Evolutionary conservation across 352 stramenopile species (phyloP).

Genomic region (Phytophthora hibernalis): DNA sequence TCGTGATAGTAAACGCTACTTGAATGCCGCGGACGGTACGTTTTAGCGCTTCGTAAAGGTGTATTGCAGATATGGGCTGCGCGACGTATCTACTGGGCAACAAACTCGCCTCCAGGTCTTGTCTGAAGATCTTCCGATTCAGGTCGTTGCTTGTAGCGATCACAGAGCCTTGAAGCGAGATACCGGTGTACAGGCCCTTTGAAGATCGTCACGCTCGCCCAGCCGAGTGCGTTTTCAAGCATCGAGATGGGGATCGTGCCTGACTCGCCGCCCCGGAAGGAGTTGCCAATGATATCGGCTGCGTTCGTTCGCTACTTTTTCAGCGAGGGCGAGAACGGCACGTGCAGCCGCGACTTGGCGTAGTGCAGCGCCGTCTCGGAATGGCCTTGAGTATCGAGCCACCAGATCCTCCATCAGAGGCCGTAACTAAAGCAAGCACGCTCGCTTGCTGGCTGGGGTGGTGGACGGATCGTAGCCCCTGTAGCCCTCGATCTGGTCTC

Average conservation of each 20-base stretch:
- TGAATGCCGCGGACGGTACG: conserved; percentile 52
- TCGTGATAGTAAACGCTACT: no score
- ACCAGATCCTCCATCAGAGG: conserved; percentile 60
- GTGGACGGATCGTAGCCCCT: conserved; percentile 62
- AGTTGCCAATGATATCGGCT: conserved; percentile 73
- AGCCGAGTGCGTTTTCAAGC: conserved; percentile 52
- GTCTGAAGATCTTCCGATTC: conserved; percentile 94
- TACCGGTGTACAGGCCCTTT: conserved; percentile 91
- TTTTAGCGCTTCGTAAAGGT: conserved; percentile 69
- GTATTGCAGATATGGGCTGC: conserved; percentile 50
- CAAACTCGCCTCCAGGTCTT: conserved; percentile 51
- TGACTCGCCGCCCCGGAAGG: conserved; percentile 65
- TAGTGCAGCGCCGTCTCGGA: conserved; percentile 51
- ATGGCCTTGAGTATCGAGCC: conserved; percentile 48
- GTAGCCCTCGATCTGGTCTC: conserved; percentile 51
- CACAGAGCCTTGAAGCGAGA: conserved; percentile 91
- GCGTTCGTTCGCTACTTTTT: conserved; percentile 69
- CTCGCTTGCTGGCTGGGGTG: conserved; percentile 65
- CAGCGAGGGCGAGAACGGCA: conserved; percentile 61
- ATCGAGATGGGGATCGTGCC: conserved; percentile 57
- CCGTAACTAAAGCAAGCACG: conserved; percentile 57
- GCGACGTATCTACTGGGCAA: conserved; percentile 53
- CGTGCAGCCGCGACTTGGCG: conserved; percentile 46
- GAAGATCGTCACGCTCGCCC: conserved; percentile 64
- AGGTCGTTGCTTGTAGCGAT: conserved; percentile 83